Percentiles rank a stretch among this genome's conserved stretches.
Conservation (phyloP, 768 basidiomycete species). For the Hericium rajendrae region DNA sequence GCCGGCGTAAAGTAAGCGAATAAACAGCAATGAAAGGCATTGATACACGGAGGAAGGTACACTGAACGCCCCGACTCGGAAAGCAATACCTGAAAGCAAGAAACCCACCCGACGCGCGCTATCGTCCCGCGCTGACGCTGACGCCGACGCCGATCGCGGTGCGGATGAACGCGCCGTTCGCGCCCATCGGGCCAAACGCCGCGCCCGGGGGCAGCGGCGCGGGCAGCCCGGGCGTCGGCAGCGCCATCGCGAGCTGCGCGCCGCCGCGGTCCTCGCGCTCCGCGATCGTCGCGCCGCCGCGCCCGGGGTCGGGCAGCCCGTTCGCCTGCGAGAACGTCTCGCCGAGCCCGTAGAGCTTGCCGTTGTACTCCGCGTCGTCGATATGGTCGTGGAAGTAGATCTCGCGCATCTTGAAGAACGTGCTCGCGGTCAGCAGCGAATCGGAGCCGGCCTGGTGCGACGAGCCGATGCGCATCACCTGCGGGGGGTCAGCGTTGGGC, state of each 20-base stretch:
- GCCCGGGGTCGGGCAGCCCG: constrained; percentile 52
- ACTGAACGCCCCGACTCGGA: constrained; percentile 12
- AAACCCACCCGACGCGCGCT: background rate
- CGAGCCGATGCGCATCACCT: constrained; percentile 84
- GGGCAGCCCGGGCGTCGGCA: constrained; percentile 3
- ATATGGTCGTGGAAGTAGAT: constrained; percentile 86
- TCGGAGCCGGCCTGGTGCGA: constrained; percentile 98
- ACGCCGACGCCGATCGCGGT: constrained; percentile 10
- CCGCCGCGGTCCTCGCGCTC: constrained; percentile 60
- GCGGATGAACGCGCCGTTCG: constrained; percentile 14
- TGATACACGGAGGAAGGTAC: constrained; percentile 26
- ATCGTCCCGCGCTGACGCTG: constrained; percentile 6
- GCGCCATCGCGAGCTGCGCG: background rate
- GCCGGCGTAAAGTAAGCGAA: background rate
- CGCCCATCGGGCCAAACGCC: constrained; percentile 13
- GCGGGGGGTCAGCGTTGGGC: constrained; percentile 3
- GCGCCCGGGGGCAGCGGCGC: constrained; percentile 11
- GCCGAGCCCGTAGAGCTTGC: constrained; percentile 76
- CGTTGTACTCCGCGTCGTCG: constrained; percentile 74
- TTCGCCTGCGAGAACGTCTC: constrained; percentile 65
- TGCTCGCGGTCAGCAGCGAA: constrained; percentile 83
- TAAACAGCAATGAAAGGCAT: background rate
- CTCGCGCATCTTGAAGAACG: constrained; percentile 94
- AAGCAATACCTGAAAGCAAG: constrained; percentile 12
- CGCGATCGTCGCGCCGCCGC: constrained; percentile 73